These are phyloP conservation scores for Pyricularia sp. DNA, from an alignment of 2,329 filamentous ascomycete genomes.

Conservation along the genomic window DNA sequence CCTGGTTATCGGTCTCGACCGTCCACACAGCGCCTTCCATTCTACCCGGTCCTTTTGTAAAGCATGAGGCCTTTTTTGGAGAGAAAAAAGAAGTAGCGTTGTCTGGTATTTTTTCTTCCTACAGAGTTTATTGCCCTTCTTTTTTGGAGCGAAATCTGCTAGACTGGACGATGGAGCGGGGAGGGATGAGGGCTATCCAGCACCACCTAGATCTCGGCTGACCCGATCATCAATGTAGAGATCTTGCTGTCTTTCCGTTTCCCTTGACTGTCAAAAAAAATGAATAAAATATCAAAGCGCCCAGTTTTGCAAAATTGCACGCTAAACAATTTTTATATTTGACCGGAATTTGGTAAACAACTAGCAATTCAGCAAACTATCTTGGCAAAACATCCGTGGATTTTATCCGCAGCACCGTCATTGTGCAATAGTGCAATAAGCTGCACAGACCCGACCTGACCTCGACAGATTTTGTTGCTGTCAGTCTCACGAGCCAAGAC, in stretches of 20 bases:
- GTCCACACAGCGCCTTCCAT: neutral
- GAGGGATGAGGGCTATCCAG: neutral
- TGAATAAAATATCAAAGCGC: neutral
- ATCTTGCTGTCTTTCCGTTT: neutral
- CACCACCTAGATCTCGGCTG: neutral
- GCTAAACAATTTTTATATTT: too few relatives aligned
- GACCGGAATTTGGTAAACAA: too few relatives aligned
- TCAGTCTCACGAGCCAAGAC: neutral
- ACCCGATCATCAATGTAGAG: neutral
- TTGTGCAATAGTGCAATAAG: neutral
- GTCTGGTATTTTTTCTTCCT: neutral
- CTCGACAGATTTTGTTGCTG: neutral
- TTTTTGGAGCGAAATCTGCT: neutral
- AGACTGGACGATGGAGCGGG: neutral
- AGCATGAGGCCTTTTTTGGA: neutral
- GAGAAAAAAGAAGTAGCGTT: neutral
- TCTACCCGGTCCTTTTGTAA: neutral
- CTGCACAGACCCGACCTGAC: neutral
- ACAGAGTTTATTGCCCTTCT: neutral
- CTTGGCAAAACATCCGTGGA: neutral
- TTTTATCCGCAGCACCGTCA: neutral
- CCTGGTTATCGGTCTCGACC: neutral
- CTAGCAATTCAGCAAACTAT: too few relatives aligned
- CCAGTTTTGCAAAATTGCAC: too few relatives aligned
- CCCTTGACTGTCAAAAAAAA: neutral